These are phyloP conservation scores for Ocimum tenuiflorum DNA, from an alignment of 257 asterid genomes.

Conservation along the genomic window DNA sequence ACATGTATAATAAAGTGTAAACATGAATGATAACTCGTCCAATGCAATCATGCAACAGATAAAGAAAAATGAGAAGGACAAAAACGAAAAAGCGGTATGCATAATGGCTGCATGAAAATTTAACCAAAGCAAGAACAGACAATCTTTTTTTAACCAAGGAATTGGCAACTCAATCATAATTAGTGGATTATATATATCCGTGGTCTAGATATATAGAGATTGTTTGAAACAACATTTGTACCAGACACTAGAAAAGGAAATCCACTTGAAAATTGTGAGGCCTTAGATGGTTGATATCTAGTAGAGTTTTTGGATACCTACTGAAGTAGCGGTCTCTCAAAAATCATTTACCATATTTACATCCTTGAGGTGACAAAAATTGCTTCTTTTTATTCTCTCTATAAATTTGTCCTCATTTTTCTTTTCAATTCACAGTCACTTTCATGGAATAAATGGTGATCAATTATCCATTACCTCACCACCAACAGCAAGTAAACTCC, in stretches of 20 bases:
- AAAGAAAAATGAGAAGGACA: background rate
- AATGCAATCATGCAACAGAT: background rate
- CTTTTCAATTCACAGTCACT: background rate
- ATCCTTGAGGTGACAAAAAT: background rate
- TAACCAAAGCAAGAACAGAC: background rate
- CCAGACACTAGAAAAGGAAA: background rate
- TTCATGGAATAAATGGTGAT: background rate
- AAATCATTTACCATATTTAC: background rate
- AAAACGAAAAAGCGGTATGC: background rate
- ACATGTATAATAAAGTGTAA: background rate
- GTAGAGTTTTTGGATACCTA: background rate
- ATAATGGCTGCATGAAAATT: background rate
- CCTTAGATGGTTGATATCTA: background rate
- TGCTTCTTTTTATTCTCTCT: background rate
- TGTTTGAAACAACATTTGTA: background rate
- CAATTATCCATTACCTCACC: constrained; percentile 64
- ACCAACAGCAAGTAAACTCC: constrained; percentile 82
- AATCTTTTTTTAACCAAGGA: background rate
- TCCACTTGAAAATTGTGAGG: background rate
- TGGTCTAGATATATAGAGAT: background rate
- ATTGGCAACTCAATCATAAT: background rate
- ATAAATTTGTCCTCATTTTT: background rate
- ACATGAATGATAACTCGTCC: background rate
- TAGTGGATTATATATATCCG: background rate
- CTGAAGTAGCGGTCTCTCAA: background rate